Conservation (phyloP, 1,284 basidiomycete species). For the Phlebopus sp. region DNA sequence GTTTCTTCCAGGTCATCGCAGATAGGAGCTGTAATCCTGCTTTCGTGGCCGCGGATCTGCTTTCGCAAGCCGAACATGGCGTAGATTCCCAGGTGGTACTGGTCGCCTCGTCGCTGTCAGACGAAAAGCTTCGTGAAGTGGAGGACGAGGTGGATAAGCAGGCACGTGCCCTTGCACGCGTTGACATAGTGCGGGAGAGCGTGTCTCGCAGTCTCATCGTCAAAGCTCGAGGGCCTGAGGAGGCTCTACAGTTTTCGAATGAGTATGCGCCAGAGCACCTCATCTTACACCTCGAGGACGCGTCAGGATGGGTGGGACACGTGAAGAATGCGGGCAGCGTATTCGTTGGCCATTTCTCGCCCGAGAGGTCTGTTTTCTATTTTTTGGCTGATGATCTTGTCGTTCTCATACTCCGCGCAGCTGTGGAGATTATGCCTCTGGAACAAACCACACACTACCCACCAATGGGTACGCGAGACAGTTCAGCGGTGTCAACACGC, state of each 20-base stretch:
- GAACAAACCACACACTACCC: conserved; percentile 96
- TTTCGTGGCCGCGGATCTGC: conserved; percentile 94
- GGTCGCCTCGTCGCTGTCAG: conserved; percentile 72
- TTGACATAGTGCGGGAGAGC: conserved; percentile 89
- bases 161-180: conserved; percentile 83
- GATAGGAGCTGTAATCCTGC: conserved; percentile 83
- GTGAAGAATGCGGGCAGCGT: conserved; percentile 94
- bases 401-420: conserved; percentile 37
- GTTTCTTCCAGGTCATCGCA: conserved; percentile 75
- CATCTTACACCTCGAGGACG: conserved; percentile 82
- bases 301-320: conserved; percentile 59
- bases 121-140: conserved; percentile 66
- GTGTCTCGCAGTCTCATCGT: conserved; percentile 92
- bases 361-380: conserved; percentile 72
- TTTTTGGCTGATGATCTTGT: too few species aligned
- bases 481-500: conserved; percentile 97
- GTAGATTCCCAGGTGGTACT: conserved; percentile 98
- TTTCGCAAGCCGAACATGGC: conserved; percentile 98
- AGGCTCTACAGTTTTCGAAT: conserved; percentile 90
- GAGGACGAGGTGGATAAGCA: conserved; percentile 87
- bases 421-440: conserved; percentile 97
- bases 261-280: conserved; percentile 98
- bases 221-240: conserved; percentile 60
- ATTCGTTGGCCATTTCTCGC: conserved; percentile 92
- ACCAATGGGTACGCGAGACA: conserved; percentile 96